Base-by-base conservation (phyloP, 164 flowering plant genomes). In the Umbilicus rupestris region DNA sequence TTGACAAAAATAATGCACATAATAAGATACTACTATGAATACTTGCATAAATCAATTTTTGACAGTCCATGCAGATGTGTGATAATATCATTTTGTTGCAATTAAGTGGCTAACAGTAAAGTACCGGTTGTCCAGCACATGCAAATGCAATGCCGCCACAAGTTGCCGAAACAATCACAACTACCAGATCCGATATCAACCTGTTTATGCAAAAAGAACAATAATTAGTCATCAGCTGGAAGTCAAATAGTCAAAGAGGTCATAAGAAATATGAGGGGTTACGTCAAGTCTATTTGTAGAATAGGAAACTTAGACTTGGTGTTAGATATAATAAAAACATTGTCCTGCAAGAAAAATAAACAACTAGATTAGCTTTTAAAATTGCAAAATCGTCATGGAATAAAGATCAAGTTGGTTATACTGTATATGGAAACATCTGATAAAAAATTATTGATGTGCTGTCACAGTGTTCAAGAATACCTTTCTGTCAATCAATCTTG, bases 131-230 rank as follows among this genome's bases (percentile, higher is more conserved):
- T 72, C 99, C 99, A 72, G 89, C 93, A 82, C 90, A 91, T 63
- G 99, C 96, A 78, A 91, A 94, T 39, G 92, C 96, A 68, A 94
- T 91, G 58, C 99, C 99, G 75, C 99, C 99, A 81, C 93, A 89
- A 71, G 97, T 82, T 75, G 96, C 99, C 69, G 88, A 94, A 28
- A 94, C 97, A 81, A 91, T 89, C 65, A 89, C 97, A 65, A 94
- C 87, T 29, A 91, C 96, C 65, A 94, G 77, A 83, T 94, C 97
- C 22, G 92, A 85, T 78, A 94, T 94, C 79, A 94, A 79, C 77
- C 97, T 93, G 81, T 71, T 66, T 57, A 44, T 39, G 24, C 37
- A 15, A 64, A 59, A 10, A 63, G 39, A 39, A 70, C 42, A 62
- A 72, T 58, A 62, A 68, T 69, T 46, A 55, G 4, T 46, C 5